These are phyloP conservation scores for Ustanciosporium gigantosporum DNA, from an alignment of 1,284 basidiomycete species.

Conservation along the genomic window DNA sequence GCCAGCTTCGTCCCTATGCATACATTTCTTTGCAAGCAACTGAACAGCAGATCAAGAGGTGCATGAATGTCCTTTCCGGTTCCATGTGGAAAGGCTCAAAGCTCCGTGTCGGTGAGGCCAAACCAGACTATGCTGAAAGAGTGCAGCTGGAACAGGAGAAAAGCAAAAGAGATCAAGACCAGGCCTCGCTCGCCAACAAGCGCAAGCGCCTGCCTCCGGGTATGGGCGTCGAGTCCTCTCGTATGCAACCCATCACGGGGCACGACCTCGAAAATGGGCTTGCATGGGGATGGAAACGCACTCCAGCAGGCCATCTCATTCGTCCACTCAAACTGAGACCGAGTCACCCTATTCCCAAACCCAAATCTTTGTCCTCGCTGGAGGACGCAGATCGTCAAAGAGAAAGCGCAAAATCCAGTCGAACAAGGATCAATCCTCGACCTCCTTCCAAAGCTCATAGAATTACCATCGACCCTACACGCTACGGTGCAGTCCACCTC, in stretches of 20 bases:
- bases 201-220: slow-evolving; percentile 32
- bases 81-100: slow-evolving; percentile 56
- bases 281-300: slow-evolving; percentile 57
- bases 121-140: slow-evolving; percentile 34
- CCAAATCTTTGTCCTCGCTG: slow-evolving; percentile 10
- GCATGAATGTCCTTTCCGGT: slow-evolving; percentile 47
- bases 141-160: slow-evolving; percentile 9
- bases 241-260: slow-evolving; percentile 22
- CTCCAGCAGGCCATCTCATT: slow-evolving; percentile 51
- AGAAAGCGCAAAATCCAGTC: slow-evolving; percentile 5
- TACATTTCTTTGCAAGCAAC: slow-evolving; percentile 47
- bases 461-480: slow-evolving; percentile 54
- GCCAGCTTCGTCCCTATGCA: slow-evolving; percentile 36
- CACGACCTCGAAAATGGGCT: slow-evolving; percentile 30
- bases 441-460: slow-evolving; percentile 34
- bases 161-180: not conserved
- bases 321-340: slow-evolving; percentile 56
- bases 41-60: slow-evolving; percentile 31
- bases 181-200: slow-evolving; percentile 7
- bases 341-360: slow-evolving; percentile 38
- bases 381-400: slow-evolving; percentile 1
- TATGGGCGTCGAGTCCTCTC: slow-evolving; percentile 30
- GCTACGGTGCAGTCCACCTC: slow-evolving; percentile 52
- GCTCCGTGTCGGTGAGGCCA: slow-evolving; percentile 51
- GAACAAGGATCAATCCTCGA: slow-evolving; percentile 22